phyloP scores from a whole-genome alignment of 2,329 filamentous ascomycete genomes.

The Mycosphaerella sp. region DNA sequence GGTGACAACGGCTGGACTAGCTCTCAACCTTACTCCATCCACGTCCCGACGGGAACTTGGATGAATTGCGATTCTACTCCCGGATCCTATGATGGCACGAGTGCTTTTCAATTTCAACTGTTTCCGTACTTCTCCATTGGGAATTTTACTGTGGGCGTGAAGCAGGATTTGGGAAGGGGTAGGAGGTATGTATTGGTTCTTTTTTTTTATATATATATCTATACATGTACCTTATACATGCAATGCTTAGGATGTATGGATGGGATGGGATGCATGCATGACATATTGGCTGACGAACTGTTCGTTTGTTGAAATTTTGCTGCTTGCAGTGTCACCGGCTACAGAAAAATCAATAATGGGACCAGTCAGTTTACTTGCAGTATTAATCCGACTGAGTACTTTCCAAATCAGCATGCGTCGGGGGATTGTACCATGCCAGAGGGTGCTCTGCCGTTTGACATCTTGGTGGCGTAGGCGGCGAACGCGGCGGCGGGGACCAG shows the following conservation, averaged over 20 bases:
- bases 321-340: not conserved
- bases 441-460: slow-evolving; percentile 8
- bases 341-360: not conserved
- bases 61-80: slow-evolving; percentile 17
- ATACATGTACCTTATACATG: too few relatives aligned
- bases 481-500: too few relatives aligned
- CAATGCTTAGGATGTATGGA: too few relatives aligned
- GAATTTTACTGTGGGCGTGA: slow-evolving; percentile 24
- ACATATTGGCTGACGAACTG: too few relatives aligned
- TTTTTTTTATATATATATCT: too few relatives aligned
- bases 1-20: slow-evolving; percentile 21
- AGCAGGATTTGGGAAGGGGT: slow-evolving; percentile 18
- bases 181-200: slow-evolving; percentile 1
- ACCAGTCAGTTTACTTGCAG: slow-evolving; percentile 16
- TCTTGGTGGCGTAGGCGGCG: not conserved
- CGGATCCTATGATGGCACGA: slow-evolving; percentile 12
- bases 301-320: too few relatives aligned
- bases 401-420: slow-evolving; percentile 20
- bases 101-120: slow-evolving; percentile 24
- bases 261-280: too few relatives aligned
- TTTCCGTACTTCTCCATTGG: slow-evolving; percentile 26
- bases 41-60: slow-evolving; percentile 24
- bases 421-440: slow-evolving; percentile 22
- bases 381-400: slow-evolving; percentile 19
- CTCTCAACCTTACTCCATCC: slow-evolving; percentile 13